Evolutionary conservation across 2,329 filamentous ascomycete species (phyloP).

Genomic region (Neonectria punicea): DNA sequence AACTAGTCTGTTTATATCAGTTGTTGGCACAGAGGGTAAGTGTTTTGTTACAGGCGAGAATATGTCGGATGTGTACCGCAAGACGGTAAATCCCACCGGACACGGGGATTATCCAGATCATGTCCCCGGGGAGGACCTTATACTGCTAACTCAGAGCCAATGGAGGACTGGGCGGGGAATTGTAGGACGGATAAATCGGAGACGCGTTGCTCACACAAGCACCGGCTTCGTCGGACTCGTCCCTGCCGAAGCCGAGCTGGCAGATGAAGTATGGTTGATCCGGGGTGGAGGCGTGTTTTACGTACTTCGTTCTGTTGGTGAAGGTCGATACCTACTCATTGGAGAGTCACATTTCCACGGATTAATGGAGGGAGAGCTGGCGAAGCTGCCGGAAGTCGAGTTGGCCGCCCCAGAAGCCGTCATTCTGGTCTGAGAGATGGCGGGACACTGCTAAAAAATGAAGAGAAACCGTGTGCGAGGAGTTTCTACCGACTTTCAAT

Average conservation of each 20-base stretch:
- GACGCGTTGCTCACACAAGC: background rate
- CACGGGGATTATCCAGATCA: slow-evolving; percentile 6
- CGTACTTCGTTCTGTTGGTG: background rate
- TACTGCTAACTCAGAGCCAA: background rate
- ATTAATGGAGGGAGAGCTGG: slow-evolving; percentile 1
- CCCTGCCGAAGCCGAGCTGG: background rate
- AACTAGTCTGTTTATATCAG: background rate
- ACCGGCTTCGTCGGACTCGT: background rate
- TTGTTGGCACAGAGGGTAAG: background rate
- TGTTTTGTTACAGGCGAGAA: slow-evolving; percentile 5
- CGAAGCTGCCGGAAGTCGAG: background rate
- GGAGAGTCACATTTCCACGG: background rate
- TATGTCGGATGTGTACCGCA: slow-evolving; percentile 1
- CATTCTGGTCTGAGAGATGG: background rate
- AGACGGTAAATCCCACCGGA: background rate
- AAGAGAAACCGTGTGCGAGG: background rate
- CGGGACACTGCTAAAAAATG: background rate
- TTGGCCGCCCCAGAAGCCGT: background rate
- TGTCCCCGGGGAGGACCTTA: background rate
- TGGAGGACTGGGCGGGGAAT: slow-evolving; percentile 5
- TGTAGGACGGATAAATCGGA: slow-evolving; percentile 3
- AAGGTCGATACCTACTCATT: background rate
- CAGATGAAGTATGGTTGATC: slow-evolving; percentile 3
- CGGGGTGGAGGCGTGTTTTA: slow-evolving; percentile 3
- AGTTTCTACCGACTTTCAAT: background rate